Evolutionary conservation across 768 basidiomycete genomes (phyloP), one percentile per base, ranked within the genome.

Genomic region (Boletales sp.): DNA sequence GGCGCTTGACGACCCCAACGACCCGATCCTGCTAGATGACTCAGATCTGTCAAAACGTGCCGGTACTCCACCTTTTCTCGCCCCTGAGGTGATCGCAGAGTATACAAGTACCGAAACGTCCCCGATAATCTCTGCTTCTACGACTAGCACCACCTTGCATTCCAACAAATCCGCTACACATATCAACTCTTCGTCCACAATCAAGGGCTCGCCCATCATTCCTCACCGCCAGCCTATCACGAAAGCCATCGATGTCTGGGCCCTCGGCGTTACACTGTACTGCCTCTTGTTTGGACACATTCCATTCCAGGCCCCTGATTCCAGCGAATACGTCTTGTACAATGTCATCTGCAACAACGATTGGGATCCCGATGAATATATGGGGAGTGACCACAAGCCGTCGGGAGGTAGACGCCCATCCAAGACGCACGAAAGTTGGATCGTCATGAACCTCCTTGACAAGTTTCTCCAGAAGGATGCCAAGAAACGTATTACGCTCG

Each of bases 211-310:
- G 18, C 54, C 60, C 3, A 45, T 53, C 44, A 29, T 56, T 21
- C 55, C 49, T 6, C 64, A 53, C 45, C 72, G 60, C 50, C 82
- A 77, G 6, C 77, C 80, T 4, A 87, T 97, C 45, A 92, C 92
- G 36, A 92, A 94, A 66, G 85, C 92, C 4, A 95, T 98, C 64
- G 97, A 99, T 62, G 82, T 99, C 31, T 99, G 97, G 97, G 95
- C 97, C 0, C 79, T 99, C 3, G 97, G 97, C 19, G 88, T 97
- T 29, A 99, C 97, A 2, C 74, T 97, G 5, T 98, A 92, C 69
- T 95, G 94, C 64, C 80, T 98, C 40, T 78, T 98, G 2, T 97
- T 95, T 56, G 97, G 93, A 10, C 74, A 72, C 48, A 81, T 87
- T 2, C 95, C 95, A 2, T 98, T 94, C 68, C 71, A 74, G 29